A percentile compares a stretch with the other conserved stretches of the same genome.
Conservation (phyloP, 176 grass and related monocot species). For the Hyparrhenia diplandra region DNA sequence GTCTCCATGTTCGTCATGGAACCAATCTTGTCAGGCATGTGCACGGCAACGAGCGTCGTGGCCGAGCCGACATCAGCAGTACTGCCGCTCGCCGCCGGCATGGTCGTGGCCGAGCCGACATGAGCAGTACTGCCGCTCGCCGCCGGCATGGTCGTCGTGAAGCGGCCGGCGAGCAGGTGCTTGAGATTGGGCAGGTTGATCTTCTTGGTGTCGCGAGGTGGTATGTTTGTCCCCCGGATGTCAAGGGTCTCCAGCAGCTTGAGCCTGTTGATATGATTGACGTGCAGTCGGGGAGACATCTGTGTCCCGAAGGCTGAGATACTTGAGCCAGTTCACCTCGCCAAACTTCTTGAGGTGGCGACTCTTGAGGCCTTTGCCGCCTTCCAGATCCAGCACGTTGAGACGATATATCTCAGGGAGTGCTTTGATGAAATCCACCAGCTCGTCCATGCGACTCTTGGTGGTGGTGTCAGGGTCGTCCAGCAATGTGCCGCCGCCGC, state of each 20-base stretch:
- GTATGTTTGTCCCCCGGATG: not conserved
- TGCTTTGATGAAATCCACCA: not conserved
- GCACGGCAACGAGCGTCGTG: rapidly evolving
- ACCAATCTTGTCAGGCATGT: not conserved
- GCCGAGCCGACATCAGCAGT: no score
- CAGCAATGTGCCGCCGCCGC: no score
- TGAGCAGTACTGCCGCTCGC: no score
- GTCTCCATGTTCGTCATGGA: not conserved
- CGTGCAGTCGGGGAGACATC: not conserved
- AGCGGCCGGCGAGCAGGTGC: not conserved
- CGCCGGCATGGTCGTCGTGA: no score
- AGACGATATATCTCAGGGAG: not conserved
- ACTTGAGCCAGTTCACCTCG: not conserved
- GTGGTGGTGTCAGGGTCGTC: no score
- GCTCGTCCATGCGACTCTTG: not conserved
- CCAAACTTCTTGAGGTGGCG: not conserved
- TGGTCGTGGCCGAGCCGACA: no score
- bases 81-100: no score
- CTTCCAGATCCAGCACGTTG: constrained; percentile 16
- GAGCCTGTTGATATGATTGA: not conserved
- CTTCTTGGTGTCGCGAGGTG: rapidly evolving
- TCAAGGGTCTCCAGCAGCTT: not conserved
- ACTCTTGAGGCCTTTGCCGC: not conserved
- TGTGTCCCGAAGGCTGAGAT: not conserved
- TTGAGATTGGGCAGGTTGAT: not conserved